Percentiles rank a stretch among this genome's conserved stretches.
Conservation (phyloP, 495 filamentous ascomycete genomes). For the Tuber indicum region DNA sequence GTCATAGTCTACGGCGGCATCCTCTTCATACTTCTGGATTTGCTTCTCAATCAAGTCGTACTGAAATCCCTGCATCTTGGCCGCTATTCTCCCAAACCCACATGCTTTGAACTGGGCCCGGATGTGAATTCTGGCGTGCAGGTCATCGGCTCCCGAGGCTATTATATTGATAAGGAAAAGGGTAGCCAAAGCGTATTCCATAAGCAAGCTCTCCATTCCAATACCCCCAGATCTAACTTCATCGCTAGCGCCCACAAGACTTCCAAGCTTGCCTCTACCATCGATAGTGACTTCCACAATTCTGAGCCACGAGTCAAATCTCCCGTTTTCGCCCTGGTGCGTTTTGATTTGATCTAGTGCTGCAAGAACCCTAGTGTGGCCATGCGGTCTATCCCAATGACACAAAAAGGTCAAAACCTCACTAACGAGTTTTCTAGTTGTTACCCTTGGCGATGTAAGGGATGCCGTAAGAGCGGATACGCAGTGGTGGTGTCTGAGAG, state of each 20-base stretch:
- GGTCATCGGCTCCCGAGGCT: slow-evolving; percentile 84
- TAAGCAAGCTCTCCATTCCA: slow-evolving; percentile 96
- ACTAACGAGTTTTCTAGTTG: slow-evolving; percentile 89
- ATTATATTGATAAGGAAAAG: slow-evolving; percentile 96
- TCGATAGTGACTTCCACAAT: slow-evolving; percentile 97
- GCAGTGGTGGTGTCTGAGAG: slow-evolving; percentile 81
- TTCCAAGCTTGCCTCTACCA: slow-evolving; percentile 96
- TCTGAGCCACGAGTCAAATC: slow-evolving; percentile 98
- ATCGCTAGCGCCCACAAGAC: slow-evolving; percentile 91
- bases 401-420: slow-evolving; percentile 95
- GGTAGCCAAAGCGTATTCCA: slow-evolving; percentile 97
- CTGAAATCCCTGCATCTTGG: slow-evolving; percentile 97
- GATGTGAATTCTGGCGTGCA: slow-evolving; percentile 88
- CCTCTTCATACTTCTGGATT: slow-evolving; percentile 84
- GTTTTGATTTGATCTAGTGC: slow-evolving; percentile 87
- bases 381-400: slow-evolving; percentile 79
- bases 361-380: slow-evolving; percentile 90
- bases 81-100: slow-evolving; percentile 87
- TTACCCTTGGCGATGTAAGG: slow-evolving; percentile 78
- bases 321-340: slow-evolving; percentile 83
- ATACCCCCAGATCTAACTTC: slow-evolving; percentile 95
- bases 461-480: slow-evolving; percentile 82
- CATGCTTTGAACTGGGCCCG: slow-evolving; percentile 93
- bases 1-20: slow-evolving; percentile 97
- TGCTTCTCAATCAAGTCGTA: slow-evolving; percentile 99